Base-by-base conservation (phyloP, 306 rosid genomes). In the Glycine tomentella region DNA sequence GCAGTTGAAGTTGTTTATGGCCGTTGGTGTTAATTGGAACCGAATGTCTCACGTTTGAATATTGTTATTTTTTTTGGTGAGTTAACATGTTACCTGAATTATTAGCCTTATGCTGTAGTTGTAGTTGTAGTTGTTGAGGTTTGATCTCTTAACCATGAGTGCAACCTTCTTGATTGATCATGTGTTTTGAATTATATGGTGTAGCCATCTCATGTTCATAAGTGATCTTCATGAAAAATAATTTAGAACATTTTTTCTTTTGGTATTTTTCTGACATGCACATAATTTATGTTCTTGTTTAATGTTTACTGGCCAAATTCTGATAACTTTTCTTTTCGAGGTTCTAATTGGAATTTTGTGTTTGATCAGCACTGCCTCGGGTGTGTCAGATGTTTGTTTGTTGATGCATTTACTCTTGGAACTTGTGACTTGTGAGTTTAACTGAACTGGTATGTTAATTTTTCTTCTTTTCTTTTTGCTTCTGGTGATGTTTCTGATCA, bases 1-100 rank as follows among this genome's bases (percentile, higher is more conserved):
- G 80, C 87, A 76, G 89, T 90, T 84, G 68, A 79, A 82, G 82
- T 67, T 90, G 88, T 83, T 81, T 79, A 17, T 72, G 34, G 81
- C 63, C 61, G 49, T 56, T n/a, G 77, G 75, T 86, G 86, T 78
- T 78, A 72, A 77, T 79, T 82, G 52, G 33, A 77, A 46, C 78
- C 62, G 59, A 75, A 61, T 42, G 50, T 14, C 66, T 36, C 45
- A 12, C 67, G 70, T 77, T 33, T 58, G 48, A 63, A 10, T 85
- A 71, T 78, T 66, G 7, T 76, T 25, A 25, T 25, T 25, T 51
- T 61, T 45, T 15, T 31, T 61, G 81, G 89, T 86, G 67, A 86
- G 89, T 76, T 76, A 69, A 42, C 40, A 75, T 82, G 72, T 44
- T 81, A n/a, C 66, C 56, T 83, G 76, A 78, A 59, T 72, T 79